Conservation (phyloP, 2,329 filamentous ascomycete genomes). For the Myriosclerotinia duriaeana region DNA sequence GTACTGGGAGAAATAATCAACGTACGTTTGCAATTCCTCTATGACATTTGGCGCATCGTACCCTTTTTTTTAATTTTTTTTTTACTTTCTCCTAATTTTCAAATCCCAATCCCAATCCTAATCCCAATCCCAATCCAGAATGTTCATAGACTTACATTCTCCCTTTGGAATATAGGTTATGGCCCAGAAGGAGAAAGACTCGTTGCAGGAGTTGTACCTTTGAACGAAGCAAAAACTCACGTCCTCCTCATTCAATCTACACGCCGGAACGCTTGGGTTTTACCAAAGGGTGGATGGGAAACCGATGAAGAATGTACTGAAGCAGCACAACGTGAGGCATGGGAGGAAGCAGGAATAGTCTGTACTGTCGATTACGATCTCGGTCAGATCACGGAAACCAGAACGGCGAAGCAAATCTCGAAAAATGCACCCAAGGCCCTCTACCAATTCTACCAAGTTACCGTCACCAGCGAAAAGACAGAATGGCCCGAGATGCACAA, state of each 20-base stretch:
- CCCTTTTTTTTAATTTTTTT: not conserved
- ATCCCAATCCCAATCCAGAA: constrained; percentile 5
- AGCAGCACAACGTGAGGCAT: constrained; percentile 86
- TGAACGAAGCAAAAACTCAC: constrained; percentile 80
- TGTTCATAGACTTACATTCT: constrained; percentile 37
- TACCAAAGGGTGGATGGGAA: constrained; percentile 98
- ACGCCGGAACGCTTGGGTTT: constrained; percentile 87
- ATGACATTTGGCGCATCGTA: constrained; percentile 9
- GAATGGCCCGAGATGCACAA: constrained; percentile 96
- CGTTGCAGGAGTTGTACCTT: constrained; percentile 89
- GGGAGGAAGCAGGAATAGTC: constrained; percentile 95
- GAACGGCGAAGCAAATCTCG: constrained; percentile 71
- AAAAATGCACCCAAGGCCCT: constrained; percentile 61
- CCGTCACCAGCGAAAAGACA: constrained; percentile 79
- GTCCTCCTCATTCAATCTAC: constrained; percentile 94
- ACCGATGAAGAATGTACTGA: constrained; percentile 84
- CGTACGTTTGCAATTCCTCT: constrained; percentile 57
- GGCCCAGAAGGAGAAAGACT: constrained; percentile 88
- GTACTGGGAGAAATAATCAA: constrained; percentile 76
- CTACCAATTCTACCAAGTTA: constrained; percentile 83
- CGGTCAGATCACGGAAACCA: constrained; percentile 80
- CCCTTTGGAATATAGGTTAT: constrained; percentile 66
- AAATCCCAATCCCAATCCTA: too few species aligned
- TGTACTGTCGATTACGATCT: constrained; percentile 83
- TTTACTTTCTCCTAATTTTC: not conserved